A percentile compares a stretch with the other conserved stretches of the same genome.
Evolutionary conservation across 176 grass and related monocot genomes (phyloP).

Genomic region (Oryza coarctata): DNA sequence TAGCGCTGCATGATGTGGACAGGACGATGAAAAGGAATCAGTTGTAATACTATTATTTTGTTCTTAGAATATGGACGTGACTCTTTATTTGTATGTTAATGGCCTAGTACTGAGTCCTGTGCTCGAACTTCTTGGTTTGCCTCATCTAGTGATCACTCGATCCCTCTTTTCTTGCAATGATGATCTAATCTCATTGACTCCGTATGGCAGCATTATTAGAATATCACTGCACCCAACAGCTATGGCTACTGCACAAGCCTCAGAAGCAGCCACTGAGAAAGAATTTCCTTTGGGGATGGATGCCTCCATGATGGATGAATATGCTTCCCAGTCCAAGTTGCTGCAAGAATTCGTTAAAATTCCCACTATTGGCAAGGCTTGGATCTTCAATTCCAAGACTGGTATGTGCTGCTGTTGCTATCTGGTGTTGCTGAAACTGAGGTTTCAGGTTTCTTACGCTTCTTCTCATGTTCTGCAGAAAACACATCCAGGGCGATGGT

Average conservation of each 20-base stretch:
- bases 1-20: background rate
- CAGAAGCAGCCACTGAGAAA: conserved; percentile 36
- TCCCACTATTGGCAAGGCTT: conserved; percentile 71
- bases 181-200: conserved; percentile 22
- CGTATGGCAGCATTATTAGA: conserved; percentile 31
- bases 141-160: background rate
- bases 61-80: background rate
- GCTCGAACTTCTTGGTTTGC: background rate
- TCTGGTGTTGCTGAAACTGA: background rate
- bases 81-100: background rate
- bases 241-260: conserved; percentile 38
- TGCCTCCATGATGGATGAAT: conserved; percentile 54
- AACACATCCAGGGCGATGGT: conserved; percentile 63
- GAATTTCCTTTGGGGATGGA: conserved; percentile 65
- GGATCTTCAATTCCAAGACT: conserved; percentile 73
- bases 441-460: conserved; percentile 7
- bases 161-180: background rate
- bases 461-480: conserved; percentile 38
- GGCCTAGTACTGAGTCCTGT: background rate
- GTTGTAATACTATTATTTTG: background rate
- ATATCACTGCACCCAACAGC: background rate
- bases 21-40: background rate
- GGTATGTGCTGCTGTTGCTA: conserved; percentile 34
- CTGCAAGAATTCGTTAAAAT: conserved; percentile 73
- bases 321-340: conserved; percentile 70